Evolutionary conservation across 345 rosid species (phyloP).

Genomic region (Pistacia atlantica): DNA sequence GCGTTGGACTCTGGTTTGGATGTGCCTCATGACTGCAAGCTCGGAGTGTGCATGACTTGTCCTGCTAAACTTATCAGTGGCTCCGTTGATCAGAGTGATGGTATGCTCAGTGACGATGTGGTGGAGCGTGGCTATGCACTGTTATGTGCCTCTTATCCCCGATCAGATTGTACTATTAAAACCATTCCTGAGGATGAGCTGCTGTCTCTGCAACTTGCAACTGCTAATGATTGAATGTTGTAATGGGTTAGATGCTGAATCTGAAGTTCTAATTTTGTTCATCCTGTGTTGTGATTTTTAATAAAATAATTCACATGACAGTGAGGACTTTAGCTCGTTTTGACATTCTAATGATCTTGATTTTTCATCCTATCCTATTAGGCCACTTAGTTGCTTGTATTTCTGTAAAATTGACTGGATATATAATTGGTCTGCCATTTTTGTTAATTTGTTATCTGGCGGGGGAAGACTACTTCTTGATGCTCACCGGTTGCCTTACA

Average conservation of each 20-base stretch:
- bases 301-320: background rate
- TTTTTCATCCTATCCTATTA: background rate
- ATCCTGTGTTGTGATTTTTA: background rate
- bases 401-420: no score
- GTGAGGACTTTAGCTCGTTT: background rate
- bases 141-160: conserved; percentile 79
- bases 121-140: conserved; percentile 86
- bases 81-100: conserved; percentile 87
- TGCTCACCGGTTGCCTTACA: no score
- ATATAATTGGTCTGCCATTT: background rate
- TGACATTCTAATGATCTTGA: background rate
- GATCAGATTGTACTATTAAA: conserved; percentile 78
- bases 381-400: no score
- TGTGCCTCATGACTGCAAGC: conserved; percentile 90
- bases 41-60: conserved; percentile 99
- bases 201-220: conserved; percentile 77
- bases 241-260: conserved; percentile 4
- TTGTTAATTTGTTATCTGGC: background rate
- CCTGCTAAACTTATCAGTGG: conserved; percentile 81
- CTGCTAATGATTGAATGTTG: conserved; percentile 68
- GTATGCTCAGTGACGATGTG: conserved; percentile 97
- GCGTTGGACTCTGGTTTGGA: conserved; percentile 75
- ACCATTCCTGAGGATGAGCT: conserved; percentile 94
- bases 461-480: background rate
- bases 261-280: background rate